Conservation (phyloP, 1,284 basidiomycete genomes). For the Filobasidium uniguttulatum region DNA sequence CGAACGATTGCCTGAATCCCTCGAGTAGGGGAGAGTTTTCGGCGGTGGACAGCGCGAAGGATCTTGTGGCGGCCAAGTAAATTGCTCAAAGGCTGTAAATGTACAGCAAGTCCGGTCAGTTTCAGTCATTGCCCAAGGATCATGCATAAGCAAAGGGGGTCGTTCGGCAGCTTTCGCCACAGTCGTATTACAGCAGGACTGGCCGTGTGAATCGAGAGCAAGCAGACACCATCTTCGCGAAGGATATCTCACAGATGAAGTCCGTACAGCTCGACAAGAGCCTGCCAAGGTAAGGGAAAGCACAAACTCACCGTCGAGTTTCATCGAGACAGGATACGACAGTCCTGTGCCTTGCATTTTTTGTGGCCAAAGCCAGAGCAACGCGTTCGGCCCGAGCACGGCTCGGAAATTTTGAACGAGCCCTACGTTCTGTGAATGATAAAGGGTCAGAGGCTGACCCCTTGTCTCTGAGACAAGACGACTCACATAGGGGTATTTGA, state of each 20-base stretch:
- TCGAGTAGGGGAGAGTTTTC: conserved; percentile 27
- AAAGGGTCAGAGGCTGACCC: conserved; percentile 10
- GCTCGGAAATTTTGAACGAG: conserved; percentile 54
- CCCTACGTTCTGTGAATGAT: conserved; percentile 56
- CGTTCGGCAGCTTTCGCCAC: too few relatives aligned
- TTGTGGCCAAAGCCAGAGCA: conserved; percentile 65
- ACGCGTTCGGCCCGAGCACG: conserved; percentile 58
- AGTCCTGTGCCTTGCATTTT: conserved; percentile 55
- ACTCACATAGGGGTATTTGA: conserved; percentile 85
- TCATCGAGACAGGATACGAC: conserved; percentile 54
- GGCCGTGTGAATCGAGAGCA: too few relatives aligned
- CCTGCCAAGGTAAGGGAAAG: too few relatives aligned
- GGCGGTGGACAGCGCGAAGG: conserved; percentile 29
- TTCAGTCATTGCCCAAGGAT: too few relatives aligned
- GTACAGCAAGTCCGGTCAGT: too few relatives aligned
- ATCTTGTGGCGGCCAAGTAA: conserved; percentile 43
- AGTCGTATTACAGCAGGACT: too few relatives aligned
- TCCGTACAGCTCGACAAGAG: conserved; percentile 5
- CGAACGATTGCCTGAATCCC: too few relatives aligned
- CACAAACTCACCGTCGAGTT: conserved; percentile 63
- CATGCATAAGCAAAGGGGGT: too few relatives aligned
- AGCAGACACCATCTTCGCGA: conserved; percentile 8
- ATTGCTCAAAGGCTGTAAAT: conserved; percentile 35
- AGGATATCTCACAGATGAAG: neutral
- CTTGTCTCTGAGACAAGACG: neutral